A percentile compares a stretch with the other conserved stretches of the same genome.
Evolutionary conservation across 306 rosid genomes (phyloP).

Genomic region (Inga oerstediana): DNA sequence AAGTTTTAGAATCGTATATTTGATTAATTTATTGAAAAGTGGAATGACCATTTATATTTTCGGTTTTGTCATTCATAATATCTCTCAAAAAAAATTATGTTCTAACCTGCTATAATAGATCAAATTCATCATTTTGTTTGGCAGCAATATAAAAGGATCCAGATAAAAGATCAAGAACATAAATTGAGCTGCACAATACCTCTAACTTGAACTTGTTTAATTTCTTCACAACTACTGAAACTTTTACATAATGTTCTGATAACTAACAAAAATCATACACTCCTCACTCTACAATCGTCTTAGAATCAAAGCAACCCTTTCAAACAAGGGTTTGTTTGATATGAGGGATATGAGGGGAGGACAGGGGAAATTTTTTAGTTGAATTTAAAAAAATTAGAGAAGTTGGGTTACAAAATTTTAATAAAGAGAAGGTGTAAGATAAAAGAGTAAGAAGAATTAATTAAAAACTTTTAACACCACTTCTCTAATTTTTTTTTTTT

Average conservation of each 20-base stretch:
- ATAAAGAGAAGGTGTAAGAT: too few species aligned
- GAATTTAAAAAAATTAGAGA: too few species aligned
- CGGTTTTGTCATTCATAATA: background rate
- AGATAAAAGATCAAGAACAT: background rate
- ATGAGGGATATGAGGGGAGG: too few species aligned
- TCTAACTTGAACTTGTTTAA: background rate
- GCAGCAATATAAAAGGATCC: background rate
- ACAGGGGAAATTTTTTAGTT: too few species aligned
- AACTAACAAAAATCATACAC: slow-evolving; percentile 21
- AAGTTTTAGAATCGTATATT: too few species aligned
- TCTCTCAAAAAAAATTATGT: background rate
- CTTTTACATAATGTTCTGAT: background rate
- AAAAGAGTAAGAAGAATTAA: too few species aligned
- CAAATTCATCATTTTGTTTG: background rate
- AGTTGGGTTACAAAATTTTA: too few species aligned
- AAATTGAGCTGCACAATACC: background rate
- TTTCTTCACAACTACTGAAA: background rate
- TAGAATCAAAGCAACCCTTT: slow-evolving; percentile 25
- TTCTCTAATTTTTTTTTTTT: too few species aligned
- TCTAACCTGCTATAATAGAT: background rate
- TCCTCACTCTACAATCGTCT: slow-evolving; percentile 17
- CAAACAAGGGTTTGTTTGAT: background rate
- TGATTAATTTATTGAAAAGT: background rate
- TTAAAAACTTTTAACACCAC: too few species aligned
- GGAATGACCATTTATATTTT: background rate